Conservation (phyloP, 345 rosid genomes). For the Raphanus raphanistrum region DNA sequence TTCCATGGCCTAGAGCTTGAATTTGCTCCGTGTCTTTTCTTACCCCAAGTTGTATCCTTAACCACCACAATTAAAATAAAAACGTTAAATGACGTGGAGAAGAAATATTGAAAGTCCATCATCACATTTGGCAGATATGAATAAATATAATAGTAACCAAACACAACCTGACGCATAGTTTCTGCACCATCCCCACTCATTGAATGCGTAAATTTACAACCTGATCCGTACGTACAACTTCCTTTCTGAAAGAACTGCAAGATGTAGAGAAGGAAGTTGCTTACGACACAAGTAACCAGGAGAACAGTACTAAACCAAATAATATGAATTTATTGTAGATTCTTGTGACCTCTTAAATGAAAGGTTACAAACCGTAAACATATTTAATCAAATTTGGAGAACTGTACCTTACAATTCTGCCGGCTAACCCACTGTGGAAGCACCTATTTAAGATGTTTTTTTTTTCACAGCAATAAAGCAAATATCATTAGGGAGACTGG, state of each 20-base stretch:
- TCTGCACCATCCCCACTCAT: not conserved
- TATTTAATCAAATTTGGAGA: not conserved
- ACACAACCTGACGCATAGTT: not conserved
- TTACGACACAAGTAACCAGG: not conserved
- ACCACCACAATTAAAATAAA: not conserved
- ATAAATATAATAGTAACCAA: not conserved
- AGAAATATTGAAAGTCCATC: not conserved
- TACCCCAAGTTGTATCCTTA: not conserved
- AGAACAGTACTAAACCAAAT: not conserved
- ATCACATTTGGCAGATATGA: not conserved
- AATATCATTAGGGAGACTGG: not conserved
- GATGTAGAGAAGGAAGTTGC: not conserved
- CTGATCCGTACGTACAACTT: not conserved
- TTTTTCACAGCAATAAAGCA: not conserved
- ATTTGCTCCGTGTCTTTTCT: not conserved
- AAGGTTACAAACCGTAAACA: not conserved
- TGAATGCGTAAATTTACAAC: not conserved
- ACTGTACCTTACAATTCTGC: not conserved
- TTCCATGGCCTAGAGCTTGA: not conserved
- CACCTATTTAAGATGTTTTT: not conserved
- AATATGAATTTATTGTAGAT: not conserved
- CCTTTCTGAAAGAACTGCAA: not conserved
- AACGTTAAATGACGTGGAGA: not conserved
- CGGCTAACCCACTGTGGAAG: not conserved
- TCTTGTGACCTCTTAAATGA: not conserved